A percentile compares a stretch with the other conserved stretches of the same genome.
phyloP scores from a whole-genome alignment of 1,139 yeast species.

The Suhomyces chickasaworum region DNA sequence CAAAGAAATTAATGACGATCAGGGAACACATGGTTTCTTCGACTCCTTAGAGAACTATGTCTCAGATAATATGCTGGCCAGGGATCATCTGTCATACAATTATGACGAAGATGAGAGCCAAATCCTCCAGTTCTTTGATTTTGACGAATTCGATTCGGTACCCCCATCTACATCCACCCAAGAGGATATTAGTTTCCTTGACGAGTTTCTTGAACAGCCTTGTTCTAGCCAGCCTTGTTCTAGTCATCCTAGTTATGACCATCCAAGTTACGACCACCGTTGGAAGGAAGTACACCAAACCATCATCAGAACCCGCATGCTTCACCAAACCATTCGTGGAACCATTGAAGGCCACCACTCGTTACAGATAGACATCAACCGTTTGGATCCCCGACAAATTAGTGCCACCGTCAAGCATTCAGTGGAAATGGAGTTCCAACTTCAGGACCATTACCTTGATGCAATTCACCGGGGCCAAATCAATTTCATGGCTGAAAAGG shows the following conservation, averaged over 20 bases:
- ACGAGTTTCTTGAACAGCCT: neutral
- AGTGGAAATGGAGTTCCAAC: constrained; percentile 14
- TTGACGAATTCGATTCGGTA: neutral
- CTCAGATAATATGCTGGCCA: neutral
- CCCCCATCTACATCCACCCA: neutral
- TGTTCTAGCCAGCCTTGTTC: neutral
- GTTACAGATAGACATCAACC: neutral
- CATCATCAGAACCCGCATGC: neutral
- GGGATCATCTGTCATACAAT: neutral
- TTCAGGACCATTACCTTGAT: constrained; percentile 15
- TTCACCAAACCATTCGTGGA: neutral
- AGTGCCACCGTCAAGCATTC: constrained; percentile 12
- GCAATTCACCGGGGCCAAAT: constrained; percentile 1
- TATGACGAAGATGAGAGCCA: neutral
- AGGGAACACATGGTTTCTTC: neutral
- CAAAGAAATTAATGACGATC: neutral
- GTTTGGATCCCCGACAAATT: constrained; percentile 10
- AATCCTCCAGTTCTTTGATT: neutral
- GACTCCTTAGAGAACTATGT: neutral
- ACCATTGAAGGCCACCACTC: neutral
- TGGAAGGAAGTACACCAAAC: neutral
- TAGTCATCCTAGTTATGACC: no score
- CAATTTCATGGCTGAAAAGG: constrained; percentile 4
- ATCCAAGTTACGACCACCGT: no score
- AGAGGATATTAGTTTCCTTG: neutral